These are phyloP conservation scores for Mimosa bimucronata DNA, from an alignment of 306 rosid genomes.

Conservation along the genomic window DNA sequence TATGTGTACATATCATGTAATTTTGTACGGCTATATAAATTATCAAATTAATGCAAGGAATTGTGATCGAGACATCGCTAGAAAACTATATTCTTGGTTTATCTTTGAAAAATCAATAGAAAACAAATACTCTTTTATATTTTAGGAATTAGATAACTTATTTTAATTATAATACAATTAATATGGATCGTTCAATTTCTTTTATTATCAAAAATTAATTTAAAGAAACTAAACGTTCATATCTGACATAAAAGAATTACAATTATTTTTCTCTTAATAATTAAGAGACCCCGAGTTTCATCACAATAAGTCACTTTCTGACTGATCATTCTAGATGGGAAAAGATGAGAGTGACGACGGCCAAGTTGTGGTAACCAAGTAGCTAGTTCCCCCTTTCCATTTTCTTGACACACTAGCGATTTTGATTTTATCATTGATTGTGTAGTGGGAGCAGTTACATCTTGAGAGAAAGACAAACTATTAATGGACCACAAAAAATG, in stretches of 20 bases:
- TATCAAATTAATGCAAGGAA: neutral
- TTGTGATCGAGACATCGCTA: neutral
- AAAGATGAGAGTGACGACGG: slow-evolving; percentile 8
- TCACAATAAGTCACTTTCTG: neutral
- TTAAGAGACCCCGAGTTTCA: neutral
- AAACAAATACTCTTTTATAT: neutral
- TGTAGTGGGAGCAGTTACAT: neutral
- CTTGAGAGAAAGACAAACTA: too few relatives aligned
- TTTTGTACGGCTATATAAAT: neutral
- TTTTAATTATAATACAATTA: neutral
- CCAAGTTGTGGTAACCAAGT: slow-evolving; percentile 10
- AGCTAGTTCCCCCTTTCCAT: neutral
- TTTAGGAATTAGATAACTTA: neutral
- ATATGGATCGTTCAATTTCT: neutral
- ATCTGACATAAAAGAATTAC: too few relatives aligned
- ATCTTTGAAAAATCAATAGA: neutral
- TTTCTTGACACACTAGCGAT: neutral
- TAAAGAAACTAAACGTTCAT: too few relatives aligned
- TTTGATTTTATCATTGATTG: neutral
- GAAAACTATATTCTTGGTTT: neutral
- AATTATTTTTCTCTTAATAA: neutral
- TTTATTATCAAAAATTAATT: too few relatives aligned
- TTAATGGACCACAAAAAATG: too few relatives aligned
- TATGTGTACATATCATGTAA: neutral
- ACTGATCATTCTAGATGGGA: neutral